These are phyloP conservation scores for Coemansia sp. DNA, from an alignment of 192 early-diverging fungal genomes.

Conservation along the genomic window DNA sequence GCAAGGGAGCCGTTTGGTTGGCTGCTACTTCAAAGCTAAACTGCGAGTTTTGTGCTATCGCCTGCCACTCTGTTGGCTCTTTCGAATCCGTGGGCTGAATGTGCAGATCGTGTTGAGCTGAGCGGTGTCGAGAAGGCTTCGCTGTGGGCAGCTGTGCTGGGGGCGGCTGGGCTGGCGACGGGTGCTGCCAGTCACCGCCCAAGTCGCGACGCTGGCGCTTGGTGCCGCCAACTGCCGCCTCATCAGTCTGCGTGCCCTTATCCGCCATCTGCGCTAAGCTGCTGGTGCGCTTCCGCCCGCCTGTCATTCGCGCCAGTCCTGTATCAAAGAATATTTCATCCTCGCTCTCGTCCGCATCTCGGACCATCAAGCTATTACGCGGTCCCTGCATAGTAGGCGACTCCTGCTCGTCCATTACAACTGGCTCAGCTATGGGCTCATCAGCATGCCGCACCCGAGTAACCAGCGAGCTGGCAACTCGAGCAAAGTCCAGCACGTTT, in stretches of 20 bases:
- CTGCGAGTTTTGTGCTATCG: slow-evolving; percentile 10
- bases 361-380: slow-evolving; percentile 4
- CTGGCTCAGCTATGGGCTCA: neutral
- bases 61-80: slow-evolving; percentile 7
- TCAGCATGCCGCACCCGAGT: slow-evolving; percentile 34
- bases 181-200: slow-evolving; percentile 36
- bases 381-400: neutral
- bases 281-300: slow-evolving; percentile 14
- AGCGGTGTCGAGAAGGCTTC: too few relatives aligned
- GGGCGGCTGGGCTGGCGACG: neutral
- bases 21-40: slow-evolving; percentile 37
- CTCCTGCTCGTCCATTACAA: neutral
- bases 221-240: neutral
- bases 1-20: slow-evolving; percentile 15
- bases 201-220: slow-evolving; percentile 41
- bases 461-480: slow-evolving; percentile 58
- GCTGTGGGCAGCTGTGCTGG: neutral
- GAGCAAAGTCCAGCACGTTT: slow-evolving; percentile 63
- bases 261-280: slow-evolving; percentile 4
- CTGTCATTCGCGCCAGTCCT: neutral
- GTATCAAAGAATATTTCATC: slow-evolving; percentile 47
- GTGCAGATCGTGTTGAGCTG: too few relatives aligned
- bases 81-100: too few relatives aligned
- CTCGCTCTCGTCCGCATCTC: slow-evolving; percentile 22
- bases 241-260: slow-evolving; percentile 19